Base-by-base conservation (phyloP, 306 rosid genomes). In the Acacia melanoxylon region DNA sequence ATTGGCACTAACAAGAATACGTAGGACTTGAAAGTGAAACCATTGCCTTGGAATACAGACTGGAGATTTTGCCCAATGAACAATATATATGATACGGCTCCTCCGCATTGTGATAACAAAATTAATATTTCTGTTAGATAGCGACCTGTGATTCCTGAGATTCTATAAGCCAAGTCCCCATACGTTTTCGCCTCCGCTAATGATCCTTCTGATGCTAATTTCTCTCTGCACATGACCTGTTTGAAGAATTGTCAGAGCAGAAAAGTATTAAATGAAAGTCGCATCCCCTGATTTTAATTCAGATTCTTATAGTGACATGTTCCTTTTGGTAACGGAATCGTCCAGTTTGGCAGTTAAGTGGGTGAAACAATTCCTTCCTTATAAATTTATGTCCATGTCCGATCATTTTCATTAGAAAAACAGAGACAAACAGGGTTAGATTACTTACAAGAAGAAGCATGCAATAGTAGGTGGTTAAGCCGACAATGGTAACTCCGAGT, bases 361-460 rank as follows among this genome's bases (percentile, higher is more conserved):
- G 41, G 41, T 37, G 41, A 37, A 37, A 37, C 41, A 37, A 37
- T 37, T 37, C 41, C 16, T 68, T 10, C 2, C 10, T n/a, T 10
- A 2, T 22, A 41, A 72, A 65, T 9, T 65, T 14, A 81, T 42
- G 63, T 45, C 10, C 27, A 49, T 45, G 29, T 19, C 10, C n/a
- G n/a, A 59, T 17, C 24, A 78, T 15, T 45, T 17, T 25, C 27
- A 49, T 37, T 27, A 45, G 44, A 51, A 65, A 33, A 17, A 68
- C 27, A 65, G 27, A 33, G 71, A 33, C 8, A 25, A 24, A 72
- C 11, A 63, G 45, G 65, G 0, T 11, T 7, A 81, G 70, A 74
- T 77, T 24, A 90, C 94, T 68, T 14, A 94, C 98, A 81, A 92
- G 97, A 6, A 94, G 86, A 15, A 92, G 92, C 97, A 94, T 92